These are phyloP conservation scores for Ciborinia camelliae DNA, from an alignment of 2,329 filamentous ascomycete genomes.

Conservation along the genomic window DNA sequence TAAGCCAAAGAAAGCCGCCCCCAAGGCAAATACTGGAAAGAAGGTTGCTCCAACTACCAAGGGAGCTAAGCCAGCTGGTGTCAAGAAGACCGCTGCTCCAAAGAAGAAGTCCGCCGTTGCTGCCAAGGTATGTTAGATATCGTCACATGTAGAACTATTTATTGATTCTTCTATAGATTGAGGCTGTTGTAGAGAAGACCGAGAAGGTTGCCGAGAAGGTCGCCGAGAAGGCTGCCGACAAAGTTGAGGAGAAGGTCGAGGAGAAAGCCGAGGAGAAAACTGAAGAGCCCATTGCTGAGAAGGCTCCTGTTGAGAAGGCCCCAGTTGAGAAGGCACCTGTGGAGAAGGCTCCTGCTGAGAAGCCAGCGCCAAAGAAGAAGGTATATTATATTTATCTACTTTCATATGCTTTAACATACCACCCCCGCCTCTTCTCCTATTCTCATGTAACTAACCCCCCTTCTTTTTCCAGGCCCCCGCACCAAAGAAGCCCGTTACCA, in stretches of 20 bases:
- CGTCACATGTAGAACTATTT: background rate
- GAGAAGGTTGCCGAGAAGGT: constrained; percentile 3
- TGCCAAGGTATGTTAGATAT: constrained; percentile 31
- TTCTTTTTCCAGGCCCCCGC: constrained; percentile 34
- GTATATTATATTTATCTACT: background rate
- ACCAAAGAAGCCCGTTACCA: constrained; percentile 38
- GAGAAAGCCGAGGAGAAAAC: background rate
- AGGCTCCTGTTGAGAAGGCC: background rate
- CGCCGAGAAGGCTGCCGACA: background rate
- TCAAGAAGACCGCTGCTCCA: constrained; percentile 35
- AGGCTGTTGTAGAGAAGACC: background rate
- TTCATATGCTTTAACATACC: background rate
- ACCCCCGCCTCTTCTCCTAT: background rate
- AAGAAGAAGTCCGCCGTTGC: constrained; percentile 35
- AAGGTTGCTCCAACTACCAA: constrained; percentile 36
- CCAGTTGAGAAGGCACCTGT: no score
- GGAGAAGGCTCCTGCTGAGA: background rate
- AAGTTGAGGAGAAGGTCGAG: background rate
- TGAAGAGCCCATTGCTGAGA: background rate
- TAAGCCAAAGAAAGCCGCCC: constrained; percentile 33
- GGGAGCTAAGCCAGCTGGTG: constrained; percentile 35
- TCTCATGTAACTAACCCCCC: constrained; percentile 16
- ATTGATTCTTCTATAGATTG: background rate
- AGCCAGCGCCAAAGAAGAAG: constrained; percentile 8
- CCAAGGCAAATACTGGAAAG: constrained; percentile 32